Evolutionary conservation across 2,329 filamentous ascomycete species (phyloP), one percentile per base, ranked within the genome.

Genomic region (Exophiala alcalophila): DNA sequence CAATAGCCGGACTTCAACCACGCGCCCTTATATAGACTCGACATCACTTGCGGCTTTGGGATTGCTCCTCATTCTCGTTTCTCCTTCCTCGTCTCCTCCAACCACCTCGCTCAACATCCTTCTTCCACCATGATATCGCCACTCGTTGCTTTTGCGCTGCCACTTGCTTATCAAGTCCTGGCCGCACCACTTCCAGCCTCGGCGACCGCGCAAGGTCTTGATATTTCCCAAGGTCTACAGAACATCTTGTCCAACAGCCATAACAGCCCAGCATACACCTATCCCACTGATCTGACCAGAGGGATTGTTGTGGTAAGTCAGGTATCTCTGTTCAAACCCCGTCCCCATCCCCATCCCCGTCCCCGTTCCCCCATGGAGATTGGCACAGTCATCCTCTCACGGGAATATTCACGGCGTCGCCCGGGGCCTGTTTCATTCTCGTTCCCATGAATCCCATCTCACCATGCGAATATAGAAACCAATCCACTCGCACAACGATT

Each of bases 401-500:
- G 9, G 3, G 4, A 8, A 30, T 16, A 8, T 7, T 30, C 12
- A 3, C 14, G n/a, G 12, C n/a, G n/a, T n/a, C n/a, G n/a, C n/a
- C n/a, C n/a, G n/a, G n/a, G n/a, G n/a, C 6, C 21, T 16, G n/a
- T 3, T 18, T n/a, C 4, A 6, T 7, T 18, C 5, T 14, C 28
- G 16, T 4, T 30, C 28, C 11, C 7, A 5, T 15, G 4, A 1
- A n/a, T 16, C 26, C 11, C 18, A 19, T n/a, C 25, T 30, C 21
- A 39, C 30, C n/a, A 8, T 40, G 16, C 14, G 18, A 8, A 10
- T 11, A 2, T 30, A 54, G 53, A 57, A 57, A 52, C 44, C 47
- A 28, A 57, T 57, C 36, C 66, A 69, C 49, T 69, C 66, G 1
- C 67, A 70, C 52, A 69, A 70, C 40, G 65, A 69, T 40, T 69